phyloP scores from a whole-genome alignment of 2,329 filamentous ascomycete genomes.

The Exophiala mesophila region DNA sequence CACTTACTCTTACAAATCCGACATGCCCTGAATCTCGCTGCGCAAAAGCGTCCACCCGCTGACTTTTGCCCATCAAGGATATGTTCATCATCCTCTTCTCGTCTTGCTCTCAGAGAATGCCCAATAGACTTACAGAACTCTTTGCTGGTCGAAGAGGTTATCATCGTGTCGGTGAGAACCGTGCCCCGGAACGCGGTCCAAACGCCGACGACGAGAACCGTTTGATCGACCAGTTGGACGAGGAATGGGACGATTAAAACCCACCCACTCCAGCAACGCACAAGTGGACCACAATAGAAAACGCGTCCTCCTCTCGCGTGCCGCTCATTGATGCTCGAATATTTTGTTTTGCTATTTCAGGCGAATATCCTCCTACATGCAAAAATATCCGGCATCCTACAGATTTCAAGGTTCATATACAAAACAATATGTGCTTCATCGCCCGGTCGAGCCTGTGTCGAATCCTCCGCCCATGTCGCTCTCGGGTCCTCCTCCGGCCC shows the following conservation, averaged over 20 bases:
- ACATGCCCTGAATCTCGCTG: slow-evolving; percentile 9
- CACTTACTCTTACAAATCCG: slow-evolving; percentile 18
- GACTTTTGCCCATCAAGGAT: slow-evolving; percentile 34
- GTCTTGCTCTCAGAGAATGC: slow-evolving; percentile 39
- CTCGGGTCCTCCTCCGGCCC: slow-evolving; percentile 6
- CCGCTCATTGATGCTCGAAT: too few species aligned
- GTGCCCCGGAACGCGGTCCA: slow-evolving; percentile 36
- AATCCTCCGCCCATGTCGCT: slow-evolving; percentile 8
- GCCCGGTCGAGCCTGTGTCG: not conserved
- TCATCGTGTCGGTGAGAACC: slow-evolving; percentile 29
- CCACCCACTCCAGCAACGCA: too few species aligned
- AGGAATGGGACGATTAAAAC: slow-evolving; percentile 71
- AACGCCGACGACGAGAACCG: slow-evolving; percentile 79
- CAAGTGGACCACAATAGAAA: too few species aligned
- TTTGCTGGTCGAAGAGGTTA: slow-evolving; percentile 33
- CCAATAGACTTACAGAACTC: slow-evolving; percentile 28
- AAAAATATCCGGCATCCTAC: not conserved
- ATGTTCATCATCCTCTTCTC: slow-evolving; percentile 45
- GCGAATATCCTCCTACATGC: not conserved
- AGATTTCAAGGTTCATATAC: not conserved
- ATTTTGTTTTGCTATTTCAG: not conserved
- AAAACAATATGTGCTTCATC: not conserved
- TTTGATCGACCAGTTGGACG: slow-evolving; percentile 90
- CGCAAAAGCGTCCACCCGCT: slow-evolving; percentile 7
- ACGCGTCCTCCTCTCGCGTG: too few species aligned